A percentile compares a stretch with the other conserved stretches of the same genome.
Conservation (phyloP, 208 protist genomes). For the Endotrypanum monterogeii region DNA sequence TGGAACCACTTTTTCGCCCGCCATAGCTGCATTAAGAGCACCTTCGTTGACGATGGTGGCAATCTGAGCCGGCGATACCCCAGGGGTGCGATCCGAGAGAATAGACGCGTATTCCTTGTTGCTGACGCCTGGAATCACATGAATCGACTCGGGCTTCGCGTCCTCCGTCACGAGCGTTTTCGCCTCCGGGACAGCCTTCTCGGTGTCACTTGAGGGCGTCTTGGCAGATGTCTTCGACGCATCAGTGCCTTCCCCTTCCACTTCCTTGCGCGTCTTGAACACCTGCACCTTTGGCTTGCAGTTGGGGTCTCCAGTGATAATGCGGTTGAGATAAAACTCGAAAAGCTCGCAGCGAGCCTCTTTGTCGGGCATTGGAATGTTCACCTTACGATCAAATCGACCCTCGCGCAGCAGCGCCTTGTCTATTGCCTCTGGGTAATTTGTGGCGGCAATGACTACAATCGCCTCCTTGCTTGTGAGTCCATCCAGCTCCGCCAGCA, state of each 20-base stretch:
- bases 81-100: slow-evolving; percentile 90
- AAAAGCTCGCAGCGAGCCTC: slow-evolving; percentile 89
- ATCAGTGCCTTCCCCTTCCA: background rate
- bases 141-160: slow-evolving; percentile 39
- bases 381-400: slow-evolving; percentile 93
- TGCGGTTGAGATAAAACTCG: slow-evolving; percentile 84
- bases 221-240: background rate
- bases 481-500: slow-evolving; percentile 96
- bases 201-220: background rate
- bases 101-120: slow-evolving; percentile 76
- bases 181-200: background rate
- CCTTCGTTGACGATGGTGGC: slow-evolving; percentile 98
- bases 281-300: slow-evolving; percentile 84
- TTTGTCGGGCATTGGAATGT: slow-evolving; percentile 92
- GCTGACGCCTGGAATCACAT: slow-evolving; percentile 80
- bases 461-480: slow-evolving; percentile 93
- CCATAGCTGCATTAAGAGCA: slow-evolving; percentile 89
- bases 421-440: slow-evolving; percentile 96
- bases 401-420: slow-evolving; percentile 92
- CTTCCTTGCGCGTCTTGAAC: slow-evolving; percentile 66
- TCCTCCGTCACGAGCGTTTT: slow-evolving; percentile 40
- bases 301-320: slow-evolving; percentile 88
- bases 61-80: slow-evolving; percentile 95
- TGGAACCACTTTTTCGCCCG: slow-evolving; percentile 74
- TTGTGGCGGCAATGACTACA: slow-evolving; percentile 98